These are phyloP conservation scores for Yamadazyma trypodendri DNA, from an alignment of 1,139 yeast species.

Conservation along the genomic window DNA sequence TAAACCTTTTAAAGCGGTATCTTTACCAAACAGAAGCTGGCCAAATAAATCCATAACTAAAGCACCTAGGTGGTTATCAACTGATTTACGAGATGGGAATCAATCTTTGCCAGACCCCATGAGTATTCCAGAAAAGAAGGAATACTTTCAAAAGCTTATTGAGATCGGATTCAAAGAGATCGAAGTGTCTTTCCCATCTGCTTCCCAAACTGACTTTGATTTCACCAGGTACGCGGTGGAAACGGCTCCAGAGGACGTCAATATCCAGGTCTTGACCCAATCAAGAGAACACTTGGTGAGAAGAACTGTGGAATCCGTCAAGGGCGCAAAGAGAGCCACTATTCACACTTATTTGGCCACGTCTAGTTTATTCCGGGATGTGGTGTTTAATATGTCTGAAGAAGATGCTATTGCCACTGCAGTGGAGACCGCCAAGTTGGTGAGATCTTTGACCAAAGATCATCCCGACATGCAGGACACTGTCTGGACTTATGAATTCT, in stretches of 20 bases:
- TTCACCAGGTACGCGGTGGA: constrained; percentile 92
- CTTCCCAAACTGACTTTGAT: constrained; percentile 93
- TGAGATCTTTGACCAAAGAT: constrained; percentile 83
- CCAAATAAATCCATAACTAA: constrained; percentile 71
- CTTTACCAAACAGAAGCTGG: constrained; percentile 82
- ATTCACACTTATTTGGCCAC: constrained; percentile 91
- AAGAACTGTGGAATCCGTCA: constrained; percentile 84
- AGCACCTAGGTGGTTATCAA: constrained; percentile 95
- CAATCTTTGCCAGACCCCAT: constrained; percentile 97
- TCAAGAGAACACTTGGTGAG: constrained; percentile 87
- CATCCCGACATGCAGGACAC: constrained; percentile 73
- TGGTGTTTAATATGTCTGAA: constrained; percentile 82
- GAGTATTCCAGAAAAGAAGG: constrained; percentile 87
- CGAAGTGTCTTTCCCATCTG: constrained; percentile 95
- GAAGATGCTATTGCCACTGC: constrained; percentile 81
- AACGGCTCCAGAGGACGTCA: constrained; percentile 89
- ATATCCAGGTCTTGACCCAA: constrained; percentile 88
- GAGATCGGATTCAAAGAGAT: constrained; percentile 94
- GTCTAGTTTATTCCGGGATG: constrained; percentile 85
- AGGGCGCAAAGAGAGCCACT: constrained; percentile 88
- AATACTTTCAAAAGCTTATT: constrained; percentile 80
- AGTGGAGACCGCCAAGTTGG: constrained; percentile 76
- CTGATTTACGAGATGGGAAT: constrained; percentile 95
- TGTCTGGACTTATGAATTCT: constrained; percentile 86
- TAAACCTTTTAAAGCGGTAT: constrained; percentile 62